Evolutionary conservation across 495 filamentous ascomycete species (phyloP).

Genomic region (Articulospora tetracladia): DNA sequence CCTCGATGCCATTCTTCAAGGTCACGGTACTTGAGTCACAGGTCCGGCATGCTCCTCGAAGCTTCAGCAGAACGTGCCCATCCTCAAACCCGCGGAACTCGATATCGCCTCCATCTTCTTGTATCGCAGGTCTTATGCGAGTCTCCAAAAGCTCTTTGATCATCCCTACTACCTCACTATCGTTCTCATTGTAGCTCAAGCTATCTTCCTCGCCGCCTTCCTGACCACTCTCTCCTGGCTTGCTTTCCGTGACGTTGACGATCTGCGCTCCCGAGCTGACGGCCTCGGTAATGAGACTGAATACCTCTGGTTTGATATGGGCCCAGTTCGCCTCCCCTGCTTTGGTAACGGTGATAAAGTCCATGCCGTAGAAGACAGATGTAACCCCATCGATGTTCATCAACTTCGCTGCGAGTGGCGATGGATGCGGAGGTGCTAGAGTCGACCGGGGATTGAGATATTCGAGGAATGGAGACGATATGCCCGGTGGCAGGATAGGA

Average conservation of each 20-base stretch:
- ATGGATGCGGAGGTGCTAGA: constrained; percentile 83
- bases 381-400: constrained; percentile 89
- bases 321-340: constrained; percentile 83
- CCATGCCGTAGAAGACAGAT: constrained; percentile 88
- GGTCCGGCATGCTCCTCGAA: constrained; percentile 89
- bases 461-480: constrained; percentile 78
- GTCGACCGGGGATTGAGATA: constrained; percentile 87
- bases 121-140: constrained; percentile 87
- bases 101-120: constrained; percentile 97
- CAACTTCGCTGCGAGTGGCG: constrained; percentile 85
- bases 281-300: constrained; percentile 87
- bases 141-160: constrained; percentile 99
- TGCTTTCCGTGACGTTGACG: constrained; percentile 67
- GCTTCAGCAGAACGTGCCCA: constrained; percentile 79
- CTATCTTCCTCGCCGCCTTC: constrained; percentile 60
- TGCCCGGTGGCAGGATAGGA: constrained; percentile 67
- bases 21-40: constrained; percentile 96
- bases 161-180: constrained; percentile 92
- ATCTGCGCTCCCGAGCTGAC: constrained; percentile 79
- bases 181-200: constrained; percentile 75
- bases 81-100: constrained; percentile 87
- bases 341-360: constrained; percentile 97
- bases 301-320: constrained; percentile 91
- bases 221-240: constrained; percentile 47
- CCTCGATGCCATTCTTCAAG: constrained; percentile 93